Conservation (phyloP, 2,329 filamentous ascomycete genomes). For the Botrytis paeoniae region DNA sequence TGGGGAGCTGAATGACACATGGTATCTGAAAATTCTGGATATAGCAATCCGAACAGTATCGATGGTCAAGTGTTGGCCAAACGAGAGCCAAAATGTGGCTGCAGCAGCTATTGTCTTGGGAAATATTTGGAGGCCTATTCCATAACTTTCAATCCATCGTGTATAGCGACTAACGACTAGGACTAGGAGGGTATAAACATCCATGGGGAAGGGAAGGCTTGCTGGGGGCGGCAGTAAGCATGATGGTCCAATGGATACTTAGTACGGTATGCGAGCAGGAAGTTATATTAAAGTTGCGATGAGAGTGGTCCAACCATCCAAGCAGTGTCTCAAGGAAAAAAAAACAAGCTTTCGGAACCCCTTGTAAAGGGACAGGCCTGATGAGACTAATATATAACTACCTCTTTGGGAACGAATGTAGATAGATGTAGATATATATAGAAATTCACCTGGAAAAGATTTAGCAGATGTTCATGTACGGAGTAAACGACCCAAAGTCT, state of each 20-base stretch:
- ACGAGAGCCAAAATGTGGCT: neutral
- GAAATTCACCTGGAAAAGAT: neutral
- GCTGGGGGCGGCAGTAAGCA: neutral
- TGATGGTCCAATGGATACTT: neutral
- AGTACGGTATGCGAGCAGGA: neutral
- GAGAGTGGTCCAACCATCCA: neutral
- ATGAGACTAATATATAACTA: neutral
- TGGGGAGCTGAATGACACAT: neutral
- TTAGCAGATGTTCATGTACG: neutral
- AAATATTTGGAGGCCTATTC: neutral
- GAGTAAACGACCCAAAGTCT: neutral
- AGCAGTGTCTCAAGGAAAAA: neutral
- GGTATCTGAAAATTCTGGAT: neutral
- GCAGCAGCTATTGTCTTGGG: neutral
- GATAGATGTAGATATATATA: neutral
- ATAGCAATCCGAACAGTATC: slow-evolving; percentile 2
- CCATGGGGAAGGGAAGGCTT: neutral
- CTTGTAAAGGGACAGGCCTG: neutral
- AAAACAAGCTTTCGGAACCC: slow-evolving; percentile 2
- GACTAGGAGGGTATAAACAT: neutral
- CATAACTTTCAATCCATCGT: neutral
- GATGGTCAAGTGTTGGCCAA: neutral
- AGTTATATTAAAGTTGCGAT: slow-evolving; percentile 12
- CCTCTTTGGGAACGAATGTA: neutral
- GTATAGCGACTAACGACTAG: neutral